phyloP scores from a whole-genome alignment of 768 basidiomycete species.

The Rhizopogon rudus region DNA sequence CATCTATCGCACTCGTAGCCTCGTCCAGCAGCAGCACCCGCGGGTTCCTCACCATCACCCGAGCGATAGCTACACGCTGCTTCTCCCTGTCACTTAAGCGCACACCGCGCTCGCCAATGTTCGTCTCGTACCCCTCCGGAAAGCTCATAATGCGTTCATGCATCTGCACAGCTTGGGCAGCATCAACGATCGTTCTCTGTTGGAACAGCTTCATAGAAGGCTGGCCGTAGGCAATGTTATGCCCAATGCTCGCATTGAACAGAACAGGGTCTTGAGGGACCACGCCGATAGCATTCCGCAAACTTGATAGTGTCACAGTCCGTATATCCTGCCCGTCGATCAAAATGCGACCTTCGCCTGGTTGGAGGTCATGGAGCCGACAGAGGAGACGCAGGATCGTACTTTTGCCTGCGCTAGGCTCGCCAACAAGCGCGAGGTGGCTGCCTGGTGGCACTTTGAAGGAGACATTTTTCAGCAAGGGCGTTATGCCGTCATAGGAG shows the following conservation, averaged over 20 bases:
- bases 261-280: slow-evolving; percentile 60
- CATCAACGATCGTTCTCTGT: slow-evolving; percentile 59
- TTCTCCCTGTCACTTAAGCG: slow-evolving; percentile 85
- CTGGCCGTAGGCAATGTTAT: slow-evolving; percentile 61
- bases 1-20: slow-evolving; percentile 45
- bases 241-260: slow-evolving; percentile 65
- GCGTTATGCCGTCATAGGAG: slow-evolving; percentile 68
- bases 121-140: slow-evolving; percentile 81
- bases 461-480: slow-evolving; percentile 59
- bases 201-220: slow-evolving; percentile 41
- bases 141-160: slow-evolving; percentile 81
- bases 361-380: slow-evolving; percentile 84
- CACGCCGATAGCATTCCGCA: slow-evolving; percentile 80
- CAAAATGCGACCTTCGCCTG: slow-evolving; percentile 73
- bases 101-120: slow-evolving; percentile 84
- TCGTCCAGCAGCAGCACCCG: slow-evolving; percentile 76
- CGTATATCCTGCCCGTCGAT: slow-evolving; percentile 88
- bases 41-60: slow-evolving; percentile 82
- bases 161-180: slow-evolving; percentile 80
- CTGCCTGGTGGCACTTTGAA: slow-evolving; percentile 86
- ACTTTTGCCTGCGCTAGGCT: slow-evolving; percentile 78
- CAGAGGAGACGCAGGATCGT: slow-evolving; percentile 83
- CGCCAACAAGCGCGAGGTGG: slow-evolving; percentile 86
- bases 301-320: slow-evolving; percentile 75
- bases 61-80: slow-evolving; percentile 81